phyloP scores from a whole-genome alignment of 2,329 filamentous ascomycete species.

The Fusarium floridanum region DNA sequence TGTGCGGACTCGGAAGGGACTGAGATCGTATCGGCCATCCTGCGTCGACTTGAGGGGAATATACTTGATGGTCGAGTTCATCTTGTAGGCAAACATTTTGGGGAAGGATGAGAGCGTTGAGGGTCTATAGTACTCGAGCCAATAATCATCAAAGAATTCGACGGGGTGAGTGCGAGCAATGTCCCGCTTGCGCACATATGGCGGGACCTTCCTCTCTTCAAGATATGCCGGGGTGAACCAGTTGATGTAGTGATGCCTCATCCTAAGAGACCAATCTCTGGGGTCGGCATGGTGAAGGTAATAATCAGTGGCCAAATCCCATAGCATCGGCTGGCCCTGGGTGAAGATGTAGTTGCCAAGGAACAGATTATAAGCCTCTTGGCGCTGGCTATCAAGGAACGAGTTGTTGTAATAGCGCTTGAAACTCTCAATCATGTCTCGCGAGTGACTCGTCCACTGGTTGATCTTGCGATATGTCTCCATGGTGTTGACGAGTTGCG shows the following conservation, averaged over 20 bases:
- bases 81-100: conserved; percentile 92
- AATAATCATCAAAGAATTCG: conserved; percentile 88
- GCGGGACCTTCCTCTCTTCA: conserved; percentile 69
- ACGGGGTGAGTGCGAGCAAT: conserved; percentile 60
- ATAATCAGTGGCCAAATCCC: conserved; percentile 95
- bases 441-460: conserved; percentile 96
- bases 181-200: conserved; percentile 55
- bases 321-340: conserved; percentile 92
- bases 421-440: conserved; percentile 99
- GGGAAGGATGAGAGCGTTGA: conserved; percentile 87
- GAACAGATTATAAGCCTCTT: conserved; percentile 98
- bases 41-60: conserved; percentile 80
- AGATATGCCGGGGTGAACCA: conserved; percentile 88
- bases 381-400: conserved; percentile 95
- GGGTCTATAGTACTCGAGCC: conserved; percentile 96
- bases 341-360: conserved; percentile 94
- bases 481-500: conserved; percentile 98
- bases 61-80: conserved; percentile 90
- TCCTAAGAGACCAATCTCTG: conserved; percentile 74
- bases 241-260: conserved; percentile 80
- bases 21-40: conserved; percentile 83
- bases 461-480: conserved; percentile 99
- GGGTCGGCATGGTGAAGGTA: conserved; percentile 94
- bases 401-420: conserved; percentile 99
- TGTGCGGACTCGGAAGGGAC: conserved; percentile 86